These are phyloP conservation scores for Fusarium compactum DNA, from an alignment of 2,329 filamentous ascomycete species.

Conservation along the genomic window DNA sequence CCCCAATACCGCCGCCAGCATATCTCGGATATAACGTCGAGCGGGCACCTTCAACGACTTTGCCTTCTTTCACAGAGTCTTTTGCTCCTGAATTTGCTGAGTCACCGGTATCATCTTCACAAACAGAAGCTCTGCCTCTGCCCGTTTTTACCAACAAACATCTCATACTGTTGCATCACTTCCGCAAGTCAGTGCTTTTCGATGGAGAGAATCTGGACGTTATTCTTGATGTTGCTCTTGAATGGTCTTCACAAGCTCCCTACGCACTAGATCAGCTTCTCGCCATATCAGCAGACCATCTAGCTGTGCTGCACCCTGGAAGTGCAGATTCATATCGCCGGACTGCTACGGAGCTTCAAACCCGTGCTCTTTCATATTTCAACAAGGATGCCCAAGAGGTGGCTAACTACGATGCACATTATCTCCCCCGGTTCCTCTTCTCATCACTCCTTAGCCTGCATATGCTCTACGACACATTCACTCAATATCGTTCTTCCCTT, in stretches of 20 bases:
- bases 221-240: conserved; percentile 51
- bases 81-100: conserved; percentile 30
- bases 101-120: conserved; percentile 23
- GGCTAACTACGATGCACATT: conserved; percentile 42
- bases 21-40: conserved; percentile 20
- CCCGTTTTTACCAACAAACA: conserved; percentile 54
- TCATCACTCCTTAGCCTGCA: conserved; percentile 59
- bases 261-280: conserved; percentile 63
- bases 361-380: conserved; percentile 56
- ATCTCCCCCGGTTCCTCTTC: conserved; percentile 60
- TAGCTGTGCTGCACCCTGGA: conserved; percentile 41
- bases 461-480: conserved; percentile 61
- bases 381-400: conserved; percentile 50
- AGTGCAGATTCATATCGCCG: conserved; percentile 43
- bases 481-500: conserved; percentile 54
- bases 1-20: conserved; percentile 33
- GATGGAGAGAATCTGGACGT: conserved; percentile 38
- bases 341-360: conserved; percentile 60
- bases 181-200: conserved; percentile 45
- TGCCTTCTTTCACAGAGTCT: conserved; percentile 42
- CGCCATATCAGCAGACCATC: conserved; percentile 59
- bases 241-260: conserved; percentile 52
- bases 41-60: conserved; percentile 27
- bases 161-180: conserved; percentile 56
- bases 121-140: conserved; percentile 18